Evolutionary conservation across 352 stramenopile species (phyloP).

Genomic region (Phytophthora colocasiae): DNA sequence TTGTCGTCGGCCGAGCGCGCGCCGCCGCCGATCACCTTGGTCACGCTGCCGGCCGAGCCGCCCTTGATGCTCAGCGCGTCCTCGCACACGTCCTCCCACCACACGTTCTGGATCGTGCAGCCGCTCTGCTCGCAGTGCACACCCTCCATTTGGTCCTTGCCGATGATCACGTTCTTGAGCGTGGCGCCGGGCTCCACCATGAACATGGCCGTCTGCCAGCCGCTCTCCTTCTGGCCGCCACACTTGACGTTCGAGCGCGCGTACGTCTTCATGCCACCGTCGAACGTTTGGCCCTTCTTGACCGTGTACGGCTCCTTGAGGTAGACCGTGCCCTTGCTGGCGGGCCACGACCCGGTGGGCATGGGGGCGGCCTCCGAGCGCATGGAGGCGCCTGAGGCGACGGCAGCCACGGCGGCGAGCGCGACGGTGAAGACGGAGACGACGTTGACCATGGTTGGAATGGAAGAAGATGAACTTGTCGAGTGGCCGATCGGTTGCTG

Average conservation of each 20-base stretch:
- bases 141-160: slow-evolving; percentile 17
- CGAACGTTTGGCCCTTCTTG: slow-evolving; percentile 41
- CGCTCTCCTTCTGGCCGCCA: slow-evolving; percentile 30
- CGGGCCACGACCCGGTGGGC: slow-evolving; percentile 34
- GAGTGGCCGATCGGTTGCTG: not conserved
- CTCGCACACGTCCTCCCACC: slow-evolving; percentile 42
- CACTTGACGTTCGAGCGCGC: slow-evolving; percentile 51
- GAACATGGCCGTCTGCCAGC: slow-evolving; percentile 30
- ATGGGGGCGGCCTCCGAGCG: slow-evolving; percentile 28
- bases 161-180: slow-evolving; percentile 18
- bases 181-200: slow-evolving; percentile 22
- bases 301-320: slow-evolving; percentile 37
- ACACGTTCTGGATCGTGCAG: slow-evolving; percentile 44
- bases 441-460: slow-evolving; percentile 20
- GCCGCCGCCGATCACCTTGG: slow-evolving; percentile 25
- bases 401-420: slow-evolving; percentile 8
- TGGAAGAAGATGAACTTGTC: not conserved
- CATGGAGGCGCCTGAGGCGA: slow-evolving; percentile 27
- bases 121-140: slow-evolving; percentile 30
- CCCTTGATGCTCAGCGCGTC: slow-evolving; percentile 38
- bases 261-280: slow-evolving; percentile 64
- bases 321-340: slow-evolving; percentile 30
- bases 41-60: slow-evolving; percentile 22
- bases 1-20: slow-evolving; percentile 19
- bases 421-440: slow-evolving; percentile 14